Base-by-base conservation (phyloP, 2,329 filamentous ascomycete species). In the Tolypocladium sp. region DNA sequence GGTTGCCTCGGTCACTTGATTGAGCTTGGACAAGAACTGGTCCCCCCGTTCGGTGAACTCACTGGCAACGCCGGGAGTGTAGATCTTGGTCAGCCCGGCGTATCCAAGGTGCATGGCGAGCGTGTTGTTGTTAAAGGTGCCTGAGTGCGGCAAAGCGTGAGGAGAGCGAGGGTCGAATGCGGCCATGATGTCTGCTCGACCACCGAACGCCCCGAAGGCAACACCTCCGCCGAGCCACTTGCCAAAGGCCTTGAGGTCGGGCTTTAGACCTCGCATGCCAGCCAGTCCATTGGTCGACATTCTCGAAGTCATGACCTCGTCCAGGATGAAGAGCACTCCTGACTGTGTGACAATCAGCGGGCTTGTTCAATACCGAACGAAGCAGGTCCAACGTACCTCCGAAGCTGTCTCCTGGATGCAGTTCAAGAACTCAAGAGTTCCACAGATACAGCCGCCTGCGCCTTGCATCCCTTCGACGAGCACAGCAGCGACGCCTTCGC, bases 221-320 rank as follows among this genome's bases (percentile, higher is more conserved):
- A 88, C 77, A 0, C 86, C 87, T 3, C 86, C 87, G 7, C 86
- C 87, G 2, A 89, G 72, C 65, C 82, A 89, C 66, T 89, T 90
- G 0, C 87, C 87, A 46, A 89, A 70, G 0, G 84, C 86, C 52
- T 80, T 84, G 57, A 89, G 68, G 65, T 89, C 87, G 0, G 86
- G 85, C 2, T 71, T 73, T 9, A 86, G 67, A 2, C 71, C 74
- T 33, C 74, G 60, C 27, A 71, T 61, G 2, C 69, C 66, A 7
- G 78, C 76, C 3, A 85, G 68, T 0, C 87, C 85, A 8, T 76
- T 72, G 2, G 74, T 73, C 4, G 66, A 67, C 35, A 89, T 71
- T 2, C 87, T 77, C 4, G 82, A 86, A 0, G 86, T 89, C 80
- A 89, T 87, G 7, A 90, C 87, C 70, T 91, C 88, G 67, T 91